Conservation (phyloP, 768 basidiomycete species). For the Pluteus cervinus region DNA sequence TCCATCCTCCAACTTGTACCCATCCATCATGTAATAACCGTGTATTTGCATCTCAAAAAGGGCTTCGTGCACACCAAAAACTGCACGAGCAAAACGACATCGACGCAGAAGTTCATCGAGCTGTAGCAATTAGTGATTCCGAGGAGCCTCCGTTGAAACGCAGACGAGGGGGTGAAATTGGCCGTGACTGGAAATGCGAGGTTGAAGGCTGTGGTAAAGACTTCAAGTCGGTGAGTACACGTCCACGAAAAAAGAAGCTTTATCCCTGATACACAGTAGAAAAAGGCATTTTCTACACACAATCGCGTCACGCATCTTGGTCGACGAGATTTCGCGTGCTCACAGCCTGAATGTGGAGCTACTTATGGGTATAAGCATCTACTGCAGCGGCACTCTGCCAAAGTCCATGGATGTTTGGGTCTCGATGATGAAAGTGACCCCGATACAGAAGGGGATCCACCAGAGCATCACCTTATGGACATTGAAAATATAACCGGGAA, state of each 20-base stretch:
- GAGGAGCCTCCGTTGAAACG: slow-evolving; percentile 39
- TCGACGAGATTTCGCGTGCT: slow-evolving; percentile 67
- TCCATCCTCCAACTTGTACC: slow-evolving; percentile 79
- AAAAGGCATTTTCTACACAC: slow-evolving; percentile 71
- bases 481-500: slow-evolving; percentile 63
- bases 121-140: slow-evolving; percentile 22
- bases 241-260: slow-evolving; percentile 1
- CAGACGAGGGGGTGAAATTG: slow-evolving; percentile 67
- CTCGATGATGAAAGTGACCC: slow-evolving; percentile 17
- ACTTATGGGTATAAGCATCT: slow-evolving; percentile 84
- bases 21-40: slow-evolving; percentile 64
- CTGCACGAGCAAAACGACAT: slow-evolving; percentile 69
- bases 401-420: too few relatives aligned
- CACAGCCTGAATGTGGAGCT: slow-evolving; percentile 48
- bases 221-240: slow-evolving; percentile 72
- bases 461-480: slow-evolving; percentile 19
- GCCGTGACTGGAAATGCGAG: slow-evolving; percentile 75
- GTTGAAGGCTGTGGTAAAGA: slow-evolving; percentile 65
- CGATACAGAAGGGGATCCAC: slow-evolving; percentile 12
- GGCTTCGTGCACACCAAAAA: slow-evolving; percentile 75
- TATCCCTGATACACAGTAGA: slow-evolving; percentile 35
- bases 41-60: slow-evolving; percentile 66
- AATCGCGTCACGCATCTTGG: slow-evolving; percentile 68
- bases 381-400: slow-evolving; percentile 68
- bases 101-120: slow-evolving; percentile 45